A percentile compares a stretch with the other conserved stretches of the same genome.
Conservation (phyloP, 2,329 filamentous ascomycete genomes). For the Chaetomiaceae sp. region DNA sequence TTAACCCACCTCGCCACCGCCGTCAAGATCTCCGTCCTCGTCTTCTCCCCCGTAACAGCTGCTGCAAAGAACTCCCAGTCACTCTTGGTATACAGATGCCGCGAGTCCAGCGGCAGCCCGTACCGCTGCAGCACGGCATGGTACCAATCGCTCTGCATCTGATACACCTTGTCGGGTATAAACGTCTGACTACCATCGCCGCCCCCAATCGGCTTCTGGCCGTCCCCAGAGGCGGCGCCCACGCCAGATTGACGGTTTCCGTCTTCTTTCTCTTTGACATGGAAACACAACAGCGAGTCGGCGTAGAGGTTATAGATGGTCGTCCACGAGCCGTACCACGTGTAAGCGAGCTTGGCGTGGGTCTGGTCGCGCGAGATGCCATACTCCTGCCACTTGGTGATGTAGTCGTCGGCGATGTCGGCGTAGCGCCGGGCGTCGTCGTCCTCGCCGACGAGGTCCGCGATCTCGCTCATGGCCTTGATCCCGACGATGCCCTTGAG, state of each 20-base stretch:
- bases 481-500: slow-evolving; percentile 76
- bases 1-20: slow-evolving; percentile 77
- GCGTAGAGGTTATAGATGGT: slow-evolving; percentile 76
- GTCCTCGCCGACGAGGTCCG: slow-evolving; percentile 51
- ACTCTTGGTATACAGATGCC: slow-evolving; percentile 80
- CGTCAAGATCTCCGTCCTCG: slow-evolving; percentile 66
- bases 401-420: slow-evolving; percentile 60
- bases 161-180: slow-evolving; percentile 71
- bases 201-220: slow-evolving; percentile 24
- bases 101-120: slow-evolving; percentile 74
- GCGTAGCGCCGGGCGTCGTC: slow-evolving; percentile 40
- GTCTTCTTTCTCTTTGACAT: slow-evolving; percentile 36
- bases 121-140: slow-evolving; percentile 72
- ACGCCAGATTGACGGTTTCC: background rate
- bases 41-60: slow-evolving; percentile 64
- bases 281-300: slow-evolving; percentile 74
- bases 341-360: slow-evolving; percentile 72
- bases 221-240: too few species aligned
- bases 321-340: slow-evolving; percentile 79
- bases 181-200: slow-evolving; percentile 40
- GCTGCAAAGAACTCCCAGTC: slow-evolving; percentile 92
- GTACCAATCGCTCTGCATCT: slow-evolving; percentile 78
- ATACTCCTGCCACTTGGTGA: slow-evolving; percentile 66
- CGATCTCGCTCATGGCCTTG: slow-evolving; percentile 68
- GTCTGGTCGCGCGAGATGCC: slow-evolving; percentile 66